These are phyloP conservation scores for Thamnidium elegans DNA, from an alignment of 192 early-diverging fungal species.

Conservation along the genomic window DNA sequence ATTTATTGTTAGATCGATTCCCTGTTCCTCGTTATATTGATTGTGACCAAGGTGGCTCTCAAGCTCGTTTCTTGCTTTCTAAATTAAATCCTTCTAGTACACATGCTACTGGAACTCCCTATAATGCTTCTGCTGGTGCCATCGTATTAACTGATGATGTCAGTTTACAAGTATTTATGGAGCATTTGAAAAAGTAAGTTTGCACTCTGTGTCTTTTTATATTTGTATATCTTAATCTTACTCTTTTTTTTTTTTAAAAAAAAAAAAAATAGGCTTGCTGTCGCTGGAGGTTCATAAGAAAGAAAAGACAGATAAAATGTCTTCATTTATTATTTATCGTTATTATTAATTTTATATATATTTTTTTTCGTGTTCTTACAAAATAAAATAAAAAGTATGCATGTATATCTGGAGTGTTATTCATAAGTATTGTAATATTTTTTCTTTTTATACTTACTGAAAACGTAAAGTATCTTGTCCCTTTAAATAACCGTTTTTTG, in stretches of 20 bases:
- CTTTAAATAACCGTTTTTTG: too few relatives aligned
- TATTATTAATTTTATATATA: too few relatives aligned
- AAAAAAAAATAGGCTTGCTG: neutral
- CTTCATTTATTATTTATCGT: too few relatives aligned
- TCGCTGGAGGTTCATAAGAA: constrained; percentile 7
- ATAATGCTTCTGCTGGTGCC: constrained; percentile 69
- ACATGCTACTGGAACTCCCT: constrained; percentile 72
- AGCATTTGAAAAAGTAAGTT: constrained; percentile 81
- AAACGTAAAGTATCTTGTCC: too few relatives aligned
- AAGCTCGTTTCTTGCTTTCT: constrained; percentile 95
- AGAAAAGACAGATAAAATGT: too few relatives aligned
- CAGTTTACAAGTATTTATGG: constrained; percentile 95
- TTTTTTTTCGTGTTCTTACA: too few relatives aligned
- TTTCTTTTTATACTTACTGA: too few relatives aligned
- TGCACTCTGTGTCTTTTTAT: neutral
- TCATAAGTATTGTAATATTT: too few relatives aligned
- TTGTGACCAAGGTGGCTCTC: constrained; percentile 93
- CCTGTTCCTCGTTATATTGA: constrained; percentile 98
- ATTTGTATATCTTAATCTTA: neutral
- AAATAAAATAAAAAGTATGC: too few relatives aligned
- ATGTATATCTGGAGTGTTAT: too few relatives aligned
- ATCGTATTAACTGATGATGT: constrained; percentile 99
- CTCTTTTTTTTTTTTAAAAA: neutral
- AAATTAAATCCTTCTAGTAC: constrained; percentile 98
- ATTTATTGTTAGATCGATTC: constrained; percentile 91